Percentiles rank a stretch among this genome's conserved stretches.
These are phyloP conservation scores for Eragrostis tef DNA, from an alignment of 202 grass and related monocot species.

Conservation along the genomic window DNA sequence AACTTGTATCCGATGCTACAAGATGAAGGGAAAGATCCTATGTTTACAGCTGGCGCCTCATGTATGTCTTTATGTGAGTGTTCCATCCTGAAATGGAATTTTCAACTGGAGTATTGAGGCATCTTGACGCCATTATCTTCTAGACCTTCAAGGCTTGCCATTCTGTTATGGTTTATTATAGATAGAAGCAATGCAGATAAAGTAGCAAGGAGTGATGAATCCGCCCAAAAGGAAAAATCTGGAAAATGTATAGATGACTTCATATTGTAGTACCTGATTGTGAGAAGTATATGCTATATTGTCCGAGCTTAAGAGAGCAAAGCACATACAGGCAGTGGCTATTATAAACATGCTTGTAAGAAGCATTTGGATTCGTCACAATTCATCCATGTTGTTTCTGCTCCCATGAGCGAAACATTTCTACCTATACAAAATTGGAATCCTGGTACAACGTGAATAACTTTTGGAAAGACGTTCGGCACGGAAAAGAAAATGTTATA, in stretches of 20 bases:
- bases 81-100: constrained; percentile 33
- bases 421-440: constrained; percentile 28
- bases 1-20: constrained; percentile 2
- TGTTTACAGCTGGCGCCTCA: constrained; percentile 46
- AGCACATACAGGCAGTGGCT: neutral
- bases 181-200: constrained; percentile 36
- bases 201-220: constrained; percentile 21
- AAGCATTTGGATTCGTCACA: neutral
- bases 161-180: constrained; percentile 25
- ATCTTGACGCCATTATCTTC: constrained; percentile 19
- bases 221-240: neutral
- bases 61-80: constrained; percentile 27
- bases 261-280: neutral
- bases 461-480: neutral
- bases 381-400: neutral
- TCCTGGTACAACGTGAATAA: neutral
- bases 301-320: neutral
- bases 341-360: constrained; percentile 28
- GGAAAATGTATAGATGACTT: neutral
- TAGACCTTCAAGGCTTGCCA: constrained; percentile 34
- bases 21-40: constrained; percentile 4
- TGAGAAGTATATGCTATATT: neutral
- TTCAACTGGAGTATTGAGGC: constrained; percentile 7
- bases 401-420: constrained; percentile 12
- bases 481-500: neutral